Evolutionary conservation across 2,329 filamentous ascomycete species (phyloP).

Genomic region (Zymoseptoria crescenta): DNA sequence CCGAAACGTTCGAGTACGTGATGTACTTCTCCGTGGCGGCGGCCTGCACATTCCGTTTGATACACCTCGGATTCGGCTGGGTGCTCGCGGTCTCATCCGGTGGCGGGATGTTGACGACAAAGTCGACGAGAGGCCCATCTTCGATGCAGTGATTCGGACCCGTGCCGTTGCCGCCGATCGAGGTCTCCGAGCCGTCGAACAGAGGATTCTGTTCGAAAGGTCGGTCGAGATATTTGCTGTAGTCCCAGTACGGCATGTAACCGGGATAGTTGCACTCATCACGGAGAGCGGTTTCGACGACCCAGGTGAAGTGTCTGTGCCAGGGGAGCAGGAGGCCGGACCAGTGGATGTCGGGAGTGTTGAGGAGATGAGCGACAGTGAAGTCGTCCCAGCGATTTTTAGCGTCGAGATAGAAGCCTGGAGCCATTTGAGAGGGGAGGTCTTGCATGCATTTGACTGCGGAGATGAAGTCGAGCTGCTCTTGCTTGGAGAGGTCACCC

Average conservation of each 20-base stretch:
- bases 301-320: slow-evolving; percentile 36
- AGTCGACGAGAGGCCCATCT: slow-evolving; percentile 44
- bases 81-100: background rate
- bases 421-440: slow-evolving; percentile 8
- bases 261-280: slow-evolving; percentile 38
- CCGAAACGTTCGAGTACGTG: slow-evolving; percentile 7
- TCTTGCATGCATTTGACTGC: slow-evolving; percentile 11
- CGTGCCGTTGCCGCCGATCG: slow-evolving; percentile 41
- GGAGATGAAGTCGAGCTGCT: slow-evolving; percentile 11
- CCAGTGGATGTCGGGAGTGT: slow-evolving; percentile 22
- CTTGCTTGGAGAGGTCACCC: slow-evolving; percentile 18
- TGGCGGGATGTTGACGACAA: slow-evolving; percentile 12
- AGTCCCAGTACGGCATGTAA: slow-evolving; percentile 15
- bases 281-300: slow-evolving; percentile 35
- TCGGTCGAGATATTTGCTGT: slow-evolving; percentile 26
- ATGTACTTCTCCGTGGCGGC: background rate
- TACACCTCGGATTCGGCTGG: slow-evolving; percentile 7
- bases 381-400: slow-evolving; percentile 26
- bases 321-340: slow-evolving; percentile 28
- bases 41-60: slow-evolving; percentile 3
- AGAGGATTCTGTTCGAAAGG: slow-evolving; percentile 38
- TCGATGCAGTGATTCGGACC: slow-evolving; percentile 44
- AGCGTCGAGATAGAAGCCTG: slow-evolving; percentile 18
- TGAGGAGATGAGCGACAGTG: slow-evolving; percentile 23
- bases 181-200: slow-evolving; percentile 23